Percentiles rank a stretch among this genome's conserved stretches.
These are phyloP conservation scores for Russula emetica DNA, from an alignment of 768 basidiomycete species.

Conservation along the genomic window DNA sequence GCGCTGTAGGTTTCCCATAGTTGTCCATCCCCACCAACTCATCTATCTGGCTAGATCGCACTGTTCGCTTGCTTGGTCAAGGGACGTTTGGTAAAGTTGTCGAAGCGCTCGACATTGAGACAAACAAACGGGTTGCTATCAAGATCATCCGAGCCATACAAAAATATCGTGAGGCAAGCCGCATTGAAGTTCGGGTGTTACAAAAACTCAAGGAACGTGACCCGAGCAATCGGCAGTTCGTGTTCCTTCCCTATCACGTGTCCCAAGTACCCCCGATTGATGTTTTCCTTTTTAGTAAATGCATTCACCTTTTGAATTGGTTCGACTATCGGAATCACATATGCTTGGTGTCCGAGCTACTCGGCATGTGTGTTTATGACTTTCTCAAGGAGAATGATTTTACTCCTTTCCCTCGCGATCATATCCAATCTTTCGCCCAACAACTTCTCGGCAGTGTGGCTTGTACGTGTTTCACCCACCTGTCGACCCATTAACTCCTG, in stretches of 20 bases:
- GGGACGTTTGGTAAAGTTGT: constrained; percentile 99
- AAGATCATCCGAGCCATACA: constrained; percentile 98
- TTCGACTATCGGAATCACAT: constrained; percentile 98
- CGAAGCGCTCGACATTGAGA: constrained; percentile 79
- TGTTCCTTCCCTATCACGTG: constrained; percentile 29
- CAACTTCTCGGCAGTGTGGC: constrained; percentile 90
- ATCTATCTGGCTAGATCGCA: constrained; percentile 64
- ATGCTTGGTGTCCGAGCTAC: constrained; percentile 91
- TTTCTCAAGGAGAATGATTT: constrained; percentile 98
- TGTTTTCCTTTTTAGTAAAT: constrained; percentile 62
- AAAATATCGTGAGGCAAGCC: constrained; percentile 97
- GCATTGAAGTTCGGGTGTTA: constrained; percentile 94
- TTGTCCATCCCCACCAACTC: constrained; percentile 3
- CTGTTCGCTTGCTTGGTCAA: constrained; percentile 86
- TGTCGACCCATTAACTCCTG: constrained; percentile 20
- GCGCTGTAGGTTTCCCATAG: constrained; percentile 57
- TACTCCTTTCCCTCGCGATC: constrained; percentile 90
- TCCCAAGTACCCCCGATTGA: constrained; percentile 25
- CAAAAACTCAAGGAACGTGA: constrained; percentile 88
- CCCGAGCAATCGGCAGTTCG: constrained; percentile 83
- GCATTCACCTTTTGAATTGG: constrained; percentile 90
- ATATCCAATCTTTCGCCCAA: constrained; percentile 93
- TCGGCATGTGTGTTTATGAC: constrained; percentile 98
- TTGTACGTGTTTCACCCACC: constrained; percentile 54
- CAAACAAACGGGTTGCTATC: constrained; percentile 80